A percentile compares a stretch with the other conserved stretches of the same genome.
Conservation (phyloP, 164 flowering plant species). For the Pachysandra terminalis region DNA sequence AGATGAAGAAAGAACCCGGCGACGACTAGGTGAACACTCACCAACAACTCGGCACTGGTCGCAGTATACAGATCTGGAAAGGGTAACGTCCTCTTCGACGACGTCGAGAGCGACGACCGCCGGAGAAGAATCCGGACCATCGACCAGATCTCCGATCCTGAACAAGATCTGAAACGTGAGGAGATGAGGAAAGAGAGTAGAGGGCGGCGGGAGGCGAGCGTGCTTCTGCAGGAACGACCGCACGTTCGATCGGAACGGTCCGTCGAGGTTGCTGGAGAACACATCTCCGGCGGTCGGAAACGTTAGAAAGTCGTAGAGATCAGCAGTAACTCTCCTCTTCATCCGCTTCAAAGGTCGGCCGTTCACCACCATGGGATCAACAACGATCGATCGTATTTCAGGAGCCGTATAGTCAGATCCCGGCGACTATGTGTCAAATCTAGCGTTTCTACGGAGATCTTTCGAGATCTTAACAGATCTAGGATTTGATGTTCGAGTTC, state of each 20-base stretch:
- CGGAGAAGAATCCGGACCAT: slow-evolving; percentile 27
- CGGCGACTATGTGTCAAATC: neutral
- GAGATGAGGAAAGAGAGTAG: slow-evolving; percentile 40
- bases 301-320: slow-evolving; percentile 56
- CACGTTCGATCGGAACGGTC: slow-evolving; percentile 52
- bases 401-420: neutral
- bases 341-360: slow-evolving; percentile 56
- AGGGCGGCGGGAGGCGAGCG: slow-evolving; percentile 37
- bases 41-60: slow-evolving; percentile 95
- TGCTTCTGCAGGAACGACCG: slow-evolving; percentile 37
- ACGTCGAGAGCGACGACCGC: slow-evolving; percentile 53
- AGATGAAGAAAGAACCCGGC: neutral
- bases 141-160: slow-evolving; percentile 34
- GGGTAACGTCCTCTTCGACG: slow-evolving; percentile 77
- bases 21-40: slow-evolving; percentile 37
- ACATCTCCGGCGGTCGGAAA: slow-evolving; percentile 38
- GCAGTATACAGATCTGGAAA: slow-evolving; percentile 81
- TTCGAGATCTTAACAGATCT: neutral
- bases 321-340: slow-evolving; percentile 72
- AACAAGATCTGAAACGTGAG: slow-evolving; percentile 52
- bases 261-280: slow-evolving; percentile 17
- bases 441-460: slow-evolving; percentile 6
- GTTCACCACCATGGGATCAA: slow-evolving; percentile 51
- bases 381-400: neutral
- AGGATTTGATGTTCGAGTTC: neutral